Base-by-base conservation (phyloP, 202 grass and related monocot genomes). In the Tripidium arundinaceum region DNA sequence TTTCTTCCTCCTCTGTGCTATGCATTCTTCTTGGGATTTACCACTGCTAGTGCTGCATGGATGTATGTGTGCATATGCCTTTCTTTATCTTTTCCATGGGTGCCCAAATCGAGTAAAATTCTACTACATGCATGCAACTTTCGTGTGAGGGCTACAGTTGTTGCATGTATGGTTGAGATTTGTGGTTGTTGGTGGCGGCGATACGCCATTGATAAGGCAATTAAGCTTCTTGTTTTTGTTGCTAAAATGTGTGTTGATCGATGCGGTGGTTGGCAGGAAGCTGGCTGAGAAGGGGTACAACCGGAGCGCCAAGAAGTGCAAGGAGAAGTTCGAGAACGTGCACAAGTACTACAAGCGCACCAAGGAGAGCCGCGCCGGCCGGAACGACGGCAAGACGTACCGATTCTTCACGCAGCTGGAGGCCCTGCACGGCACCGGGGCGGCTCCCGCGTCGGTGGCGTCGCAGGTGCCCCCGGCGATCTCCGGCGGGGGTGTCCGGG, bases 241-340 rank as follows among this genome's bases (percentile, higher is more conserved):
- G 62, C 42, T 79, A 25, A 58, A 60, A 76, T 76, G n/a, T n/a
- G n/a, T n/a, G 84, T 65, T 67, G 82, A 60, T 81, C 83, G 68
- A 65, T 79, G 74, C 24, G 80, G 79, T 89, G 70, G 74, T 80
- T 90, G 47, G 70, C 89, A 98, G 94, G 85, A 98, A 92, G 83
- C 87, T 98, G 58, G 86, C 68, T 1, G 92, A 98, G 74, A 72
- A 89, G 25, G 94, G 94, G 13, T 33, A 33, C 31, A 90, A 24
- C 38, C 87, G 95, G 12, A 98, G 86, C 84, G 88, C 92, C 33
- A 98, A 94, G 76, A 98, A 98, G 85, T 98, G 95, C 89, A 91
- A 91, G 50, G 95, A 98, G 92, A 98, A 98, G 68, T 98, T 98
- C 82, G 95, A 98, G 95, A 98, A 98, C 95, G 95, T 98, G 27